Evolutionary conservation across 768 basidiomycete species (phyloP).

Genomic region (Pisolithus sp.): DNA sequence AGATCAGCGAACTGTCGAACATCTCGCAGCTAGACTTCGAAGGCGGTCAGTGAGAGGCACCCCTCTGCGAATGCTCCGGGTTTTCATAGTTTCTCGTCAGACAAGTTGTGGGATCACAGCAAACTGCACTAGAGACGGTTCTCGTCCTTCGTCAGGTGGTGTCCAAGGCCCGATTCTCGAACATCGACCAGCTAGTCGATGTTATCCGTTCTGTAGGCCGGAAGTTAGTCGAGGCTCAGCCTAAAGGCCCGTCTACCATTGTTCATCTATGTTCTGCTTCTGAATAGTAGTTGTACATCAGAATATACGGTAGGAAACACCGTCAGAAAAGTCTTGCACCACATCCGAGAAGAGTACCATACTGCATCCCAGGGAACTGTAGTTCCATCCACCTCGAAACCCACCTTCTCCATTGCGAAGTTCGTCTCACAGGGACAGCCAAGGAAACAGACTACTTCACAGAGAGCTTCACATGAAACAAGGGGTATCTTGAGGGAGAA

Average conservation of each 20-base stretch:
- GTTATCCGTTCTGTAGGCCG: constrained; percentile 77
- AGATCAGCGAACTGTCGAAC: constrained; percentile 58
- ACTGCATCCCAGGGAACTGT: constrained; percentile 58
- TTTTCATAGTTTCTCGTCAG: constrained; percentile 35
- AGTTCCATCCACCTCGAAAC: constrained; percentile 30
- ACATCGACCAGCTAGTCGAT: constrained; percentile 77
- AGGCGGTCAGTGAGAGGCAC: constrained; percentile 50
- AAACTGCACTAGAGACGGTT: constrained; percentile 85
- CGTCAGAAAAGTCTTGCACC: constrained; percentile 85
- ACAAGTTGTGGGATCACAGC: constrained; percentile 86
- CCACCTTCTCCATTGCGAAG: constrained; percentile 67
- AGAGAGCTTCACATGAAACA: constrained; percentile 39
- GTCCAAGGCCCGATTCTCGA: constrained; percentile 77
- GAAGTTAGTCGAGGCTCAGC: constrained; percentile 83
- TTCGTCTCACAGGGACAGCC: constrained; percentile 81
- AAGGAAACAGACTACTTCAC: constrained; percentile 34
- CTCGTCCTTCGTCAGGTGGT: constrained; percentile 86
- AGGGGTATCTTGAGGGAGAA: constrained; percentile 59
- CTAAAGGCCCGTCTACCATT: constrained; percentile 62
- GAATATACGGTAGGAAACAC: constrained; percentile 96
- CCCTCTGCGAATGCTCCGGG: not conserved
- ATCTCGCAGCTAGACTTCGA: constrained; percentile 60
- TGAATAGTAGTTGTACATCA: constrained; percentile 26
- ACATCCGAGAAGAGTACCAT: constrained; percentile 91
- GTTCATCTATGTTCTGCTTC: constrained; percentile 5